Base-by-base conservation (phyloP, 371 early-diverging fungal species). In the Capniomyces stellatus region DNA sequence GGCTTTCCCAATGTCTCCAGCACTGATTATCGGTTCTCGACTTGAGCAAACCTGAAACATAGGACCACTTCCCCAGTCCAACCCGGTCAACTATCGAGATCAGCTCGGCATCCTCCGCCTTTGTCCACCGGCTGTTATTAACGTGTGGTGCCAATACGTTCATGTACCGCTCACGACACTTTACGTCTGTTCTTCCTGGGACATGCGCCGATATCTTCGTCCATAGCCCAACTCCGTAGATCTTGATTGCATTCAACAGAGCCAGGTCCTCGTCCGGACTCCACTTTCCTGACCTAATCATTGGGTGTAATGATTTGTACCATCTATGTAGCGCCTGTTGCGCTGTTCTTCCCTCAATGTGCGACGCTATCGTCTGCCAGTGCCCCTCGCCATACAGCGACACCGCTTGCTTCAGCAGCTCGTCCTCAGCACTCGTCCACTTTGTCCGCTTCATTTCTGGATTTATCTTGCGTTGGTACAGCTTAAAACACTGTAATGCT, bases 251-350 rank as follows among this genome's bases (percentile, higher is more conserved):
- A 1, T 71, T 73, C 47, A 66, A 64, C 23, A 92, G 68, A 15
- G 74, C 74, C 1, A 69, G 66, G 57, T 91, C 89, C 59, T 92
- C 92, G 43, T 82, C 79, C 4, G 50, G 30, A 21, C 68, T 70
- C 89, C 89, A 93, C 24, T 78, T 69, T 4, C 81, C 79, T 0
- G 81, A 75, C 21, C 76, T 71, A 28, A 87, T 85, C 0, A 75
- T 75, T 0, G 92, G 90, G 56, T 79, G 74, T 18, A 89, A 51
- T 1, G 75, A 75, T 58, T 86, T 83, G 39, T 67, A 65, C 85
- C 86, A 93, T 30, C 88, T 77, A 43, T 84, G 80, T 40, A 85
- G 67, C 57, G 92, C 92, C 63, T 92, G 92, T 53, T 78, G 76
- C 3, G 82, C 79, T 2, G 81, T 74, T 28, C 89, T 75, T 41